A percentile compares a stretch with the other conserved stretches of the same genome.
Conservation (phyloP, 169 alveolate genomes). For the Cyclospora cayetanensis region DNA sequence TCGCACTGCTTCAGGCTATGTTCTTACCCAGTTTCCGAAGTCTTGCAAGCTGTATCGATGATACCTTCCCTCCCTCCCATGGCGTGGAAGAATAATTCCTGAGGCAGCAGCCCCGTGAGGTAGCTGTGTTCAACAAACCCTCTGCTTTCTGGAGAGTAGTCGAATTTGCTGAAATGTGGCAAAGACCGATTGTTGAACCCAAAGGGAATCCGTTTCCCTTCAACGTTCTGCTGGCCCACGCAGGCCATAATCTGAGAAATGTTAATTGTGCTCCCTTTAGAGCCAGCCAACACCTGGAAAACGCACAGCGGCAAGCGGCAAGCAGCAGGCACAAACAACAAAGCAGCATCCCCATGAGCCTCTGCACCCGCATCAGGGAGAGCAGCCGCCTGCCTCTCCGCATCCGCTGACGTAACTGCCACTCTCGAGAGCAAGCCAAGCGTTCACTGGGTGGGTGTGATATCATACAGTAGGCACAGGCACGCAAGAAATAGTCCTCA, state of each 20-base stretch:
- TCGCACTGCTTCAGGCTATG: too few species aligned
- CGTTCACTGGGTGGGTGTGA: too few species aligned
- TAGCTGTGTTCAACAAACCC: slow-evolving; percentile 99
- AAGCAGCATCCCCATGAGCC: too few species aligned
- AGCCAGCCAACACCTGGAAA: slow-evolving; percentile 90
- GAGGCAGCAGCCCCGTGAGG: slow-evolving; percentile 88
- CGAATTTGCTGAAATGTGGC: slow-evolving; percentile 99
- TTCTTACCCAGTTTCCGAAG: slow-evolving; percentile 98
- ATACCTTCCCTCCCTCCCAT: slow-evolving; percentile 99
- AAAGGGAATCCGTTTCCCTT: slow-evolving; percentile 99
- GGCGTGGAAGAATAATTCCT: slow-evolving; percentile 99
- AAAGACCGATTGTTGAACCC: slow-evolving; percentile 98
- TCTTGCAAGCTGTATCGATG: slow-evolving; percentile 99
- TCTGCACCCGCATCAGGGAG: too few species aligned
- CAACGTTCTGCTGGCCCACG: slow-evolving; percentile 99
- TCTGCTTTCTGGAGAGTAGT: slow-evolving; percentile 99
- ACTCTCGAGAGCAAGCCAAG: too few species aligned
- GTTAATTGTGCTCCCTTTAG: slow-evolving; percentile 97
- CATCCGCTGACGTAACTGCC: too few species aligned
- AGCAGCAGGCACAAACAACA: too few species aligned
- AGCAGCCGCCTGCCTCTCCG: too few species aligned
- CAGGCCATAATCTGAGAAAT: slow-evolving; percentile 98
- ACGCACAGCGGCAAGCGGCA: not conserved
- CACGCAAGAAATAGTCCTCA: not conserved
- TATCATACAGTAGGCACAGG: not conserved